These are phyloP conservation scores for Isochrysis galbana DNA, from an alignment of 78 protist genomes.

Conservation along the genomic window DNA sequence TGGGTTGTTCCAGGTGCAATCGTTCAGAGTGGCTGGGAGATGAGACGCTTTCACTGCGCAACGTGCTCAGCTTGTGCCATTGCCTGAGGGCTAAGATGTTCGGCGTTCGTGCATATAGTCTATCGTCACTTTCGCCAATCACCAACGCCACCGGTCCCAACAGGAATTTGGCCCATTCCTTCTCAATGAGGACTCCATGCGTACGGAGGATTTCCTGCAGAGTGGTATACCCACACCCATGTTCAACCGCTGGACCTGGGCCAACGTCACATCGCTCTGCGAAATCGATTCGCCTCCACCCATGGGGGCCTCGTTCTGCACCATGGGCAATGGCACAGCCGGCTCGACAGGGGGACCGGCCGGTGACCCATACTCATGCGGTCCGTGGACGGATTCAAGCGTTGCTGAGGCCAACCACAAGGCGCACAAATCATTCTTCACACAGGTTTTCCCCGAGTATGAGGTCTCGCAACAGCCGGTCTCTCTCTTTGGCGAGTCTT, in stretches of 20 bases:
- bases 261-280: background rate
- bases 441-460: background rate
- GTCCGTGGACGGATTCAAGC: background rate
- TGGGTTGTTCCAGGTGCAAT: conserved; percentile 1
- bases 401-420: background rate
- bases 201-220: background rate
- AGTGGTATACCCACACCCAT: background rate
- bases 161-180: background rate
- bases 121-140: too few relatives aligned
- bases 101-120: too few relatives aligned
- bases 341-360: background rate
- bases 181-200: background rate
- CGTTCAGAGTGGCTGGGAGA: too few relatives aligned
- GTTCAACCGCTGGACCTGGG: background rate
- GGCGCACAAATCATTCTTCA: background rate
- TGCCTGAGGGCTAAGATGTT: too few relatives aligned
- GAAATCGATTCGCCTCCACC: background rate
- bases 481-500: background rate
- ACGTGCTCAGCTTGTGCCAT: too few relatives aligned
- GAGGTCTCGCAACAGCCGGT: background rate
- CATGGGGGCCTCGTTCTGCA: conserved; percentile 1
- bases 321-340: background rate
- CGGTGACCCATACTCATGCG: background rate
- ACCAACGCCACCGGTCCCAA: too few relatives aligned
- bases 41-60: too few relatives aligned